Evolutionary conservation across 2,329 filamentous ascomycete genomes (phyloP).

Genomic region (Diaporthe amygdali): DNA sequence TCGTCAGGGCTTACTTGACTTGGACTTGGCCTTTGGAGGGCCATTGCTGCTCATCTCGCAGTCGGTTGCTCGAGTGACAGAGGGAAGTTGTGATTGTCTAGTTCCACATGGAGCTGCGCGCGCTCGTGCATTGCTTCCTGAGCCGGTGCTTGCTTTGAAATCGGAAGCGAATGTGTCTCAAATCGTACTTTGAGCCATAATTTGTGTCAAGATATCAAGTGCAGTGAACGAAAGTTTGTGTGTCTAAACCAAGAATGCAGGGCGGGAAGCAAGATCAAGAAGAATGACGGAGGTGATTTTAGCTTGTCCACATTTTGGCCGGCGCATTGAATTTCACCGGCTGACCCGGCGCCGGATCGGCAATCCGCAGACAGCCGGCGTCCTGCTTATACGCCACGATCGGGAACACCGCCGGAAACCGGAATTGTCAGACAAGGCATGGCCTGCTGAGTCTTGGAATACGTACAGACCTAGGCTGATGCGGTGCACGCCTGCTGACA

Average conservation of each 20-base stretch:
- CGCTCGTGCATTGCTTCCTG: conserved; percentile 22
- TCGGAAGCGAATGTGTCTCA: not conserved
- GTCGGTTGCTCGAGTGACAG: conserved; percentile 19
- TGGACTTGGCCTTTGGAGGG: conserved; percentile 37
- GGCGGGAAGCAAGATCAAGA: not conserved
- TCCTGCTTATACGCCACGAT: not conserved
- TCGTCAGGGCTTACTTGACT: conserved; percentile 36
- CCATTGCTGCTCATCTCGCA: conserved; percentile 39
- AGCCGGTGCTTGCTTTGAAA: not conserved
- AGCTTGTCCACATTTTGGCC: conserved; percentile 2
- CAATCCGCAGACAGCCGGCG: not conserved
- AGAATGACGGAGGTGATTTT: conserved; percentile 15
- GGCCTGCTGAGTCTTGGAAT: not conserved
- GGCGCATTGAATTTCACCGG: conserved; percentile 4
- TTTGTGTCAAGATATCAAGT: not conserved
- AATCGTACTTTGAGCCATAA: conserved; percentile 9
- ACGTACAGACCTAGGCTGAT: not conserved
- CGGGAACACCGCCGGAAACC: not conserved
- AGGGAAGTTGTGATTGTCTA: not conserved
- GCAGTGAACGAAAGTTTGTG: not conserved
- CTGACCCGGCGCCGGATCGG: conserved; percentile 17
- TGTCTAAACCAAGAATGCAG: not conserved
- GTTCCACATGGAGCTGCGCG: not conserved
- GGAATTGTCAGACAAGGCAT: not conserved
- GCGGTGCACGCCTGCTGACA: not conserved